Evolutionary conservation across 371 early-diverging fungal genomes (phyloP), one percentile per base, ranked within the genome.

Genomic region (Mucor lusitanicus): DNA sequence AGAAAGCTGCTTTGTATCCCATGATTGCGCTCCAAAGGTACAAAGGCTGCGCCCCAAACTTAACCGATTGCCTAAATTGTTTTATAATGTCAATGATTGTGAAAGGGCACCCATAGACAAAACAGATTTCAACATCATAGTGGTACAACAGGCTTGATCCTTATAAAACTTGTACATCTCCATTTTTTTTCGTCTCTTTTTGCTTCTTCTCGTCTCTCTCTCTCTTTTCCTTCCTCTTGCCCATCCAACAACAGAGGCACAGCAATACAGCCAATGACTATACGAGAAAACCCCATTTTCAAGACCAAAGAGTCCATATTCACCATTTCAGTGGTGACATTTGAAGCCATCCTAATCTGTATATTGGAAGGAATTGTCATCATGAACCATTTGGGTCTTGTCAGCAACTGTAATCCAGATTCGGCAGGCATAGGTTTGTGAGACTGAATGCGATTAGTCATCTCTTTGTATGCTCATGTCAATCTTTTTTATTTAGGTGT

Each of bases 351-450:
- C 7, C 54, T 80, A 0, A 76, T 84, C 21, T 78, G 73, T 59
- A 73, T 81, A 58, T 65, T 81, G 21, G 84, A 81, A 57, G 81
- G 80, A 0, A 75, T 80, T 25, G 77, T 84, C 4, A 73, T 84
- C 56, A 72, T 62, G 68, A 73, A 80, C 42, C 84, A 84, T 65
- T 58, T 80, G 21, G 58, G 42, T 0, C 67, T 84, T 32, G 80
- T 81, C n/a, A 56, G 67, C 37, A 81, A 84, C 40, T 72, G 72
- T 61, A 39, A 37, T 50, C 19, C 57, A 9, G 65, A 64, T 59
- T 9, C 44, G 21, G 17, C 33, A 15, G 72, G 68, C 28, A 56
- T 68, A 64, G 69, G 65, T 64, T 58, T 58, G 35, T 35, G 17
- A 33, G 32, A 28, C 21, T 21, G 21, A 58, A 35, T 58, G 12